phyloP scores from a whole-genome alignment of 768 basidiomycete genomes.

The Hortiboletus campestris region DNA sequence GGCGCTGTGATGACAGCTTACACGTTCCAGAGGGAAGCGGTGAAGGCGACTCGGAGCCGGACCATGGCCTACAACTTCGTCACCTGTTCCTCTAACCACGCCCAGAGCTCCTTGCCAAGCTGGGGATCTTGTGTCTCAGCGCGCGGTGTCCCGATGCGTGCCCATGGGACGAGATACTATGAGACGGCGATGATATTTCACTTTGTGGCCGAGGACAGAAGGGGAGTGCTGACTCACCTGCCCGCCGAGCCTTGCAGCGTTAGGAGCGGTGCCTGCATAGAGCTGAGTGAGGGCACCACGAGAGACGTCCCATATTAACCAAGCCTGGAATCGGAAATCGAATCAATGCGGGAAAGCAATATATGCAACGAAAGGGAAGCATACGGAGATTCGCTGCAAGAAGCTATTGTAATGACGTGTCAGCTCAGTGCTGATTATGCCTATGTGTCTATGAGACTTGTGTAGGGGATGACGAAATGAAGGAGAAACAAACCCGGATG shows the following conservation, averaged over 20 bases:
- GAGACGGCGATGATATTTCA: neutral
- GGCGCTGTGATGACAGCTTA: too few relatives aligned
- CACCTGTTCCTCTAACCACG: conserved; percentile 12
- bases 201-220: neutral
- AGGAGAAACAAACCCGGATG: conserved; percentile 38
- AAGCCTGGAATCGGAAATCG: neutral
- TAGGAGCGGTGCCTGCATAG: conserved; percentile 5
- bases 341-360: neutral
- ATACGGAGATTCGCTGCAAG: neutral
- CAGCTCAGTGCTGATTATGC: conserved; percentile 1
- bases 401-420: neutral
- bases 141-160: neutral
- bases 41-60: neutral
- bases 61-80: neutral
- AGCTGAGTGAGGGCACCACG: conserved; percentile 9
- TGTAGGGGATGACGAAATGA: neutral
- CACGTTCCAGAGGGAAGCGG: neutral
- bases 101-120: conserved; percentile 12
- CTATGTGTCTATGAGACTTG: neutral
- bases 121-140: conserved; percentile 4
- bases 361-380: neutral
- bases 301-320: neutral
- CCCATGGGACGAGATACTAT: conserved; percentile 10
- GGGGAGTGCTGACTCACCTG: neutral
- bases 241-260: conserved; percentile 5